These are phyloP conservation scores for Rutidosis leptorrhynchoides DNA, from an alignment of 129 eudicot species.

Conservation along the genomic window DNA sequence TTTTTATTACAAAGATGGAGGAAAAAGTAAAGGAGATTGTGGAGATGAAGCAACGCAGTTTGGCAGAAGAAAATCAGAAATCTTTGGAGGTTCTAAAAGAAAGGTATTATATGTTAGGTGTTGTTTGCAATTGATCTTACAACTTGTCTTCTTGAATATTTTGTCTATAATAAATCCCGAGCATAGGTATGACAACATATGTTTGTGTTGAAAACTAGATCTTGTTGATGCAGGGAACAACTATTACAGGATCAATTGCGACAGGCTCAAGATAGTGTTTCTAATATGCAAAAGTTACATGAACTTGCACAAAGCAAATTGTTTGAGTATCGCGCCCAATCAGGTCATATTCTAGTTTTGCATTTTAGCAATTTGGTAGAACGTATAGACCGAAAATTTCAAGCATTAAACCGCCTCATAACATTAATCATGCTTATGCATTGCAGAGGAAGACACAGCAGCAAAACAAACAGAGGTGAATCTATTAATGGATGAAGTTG, in stretches of 20 bases:
- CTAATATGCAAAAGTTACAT: constrained; percentile 89
- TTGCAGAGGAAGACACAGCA: constrained; percentile 90
- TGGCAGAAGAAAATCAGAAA: constrained; percentile 98
- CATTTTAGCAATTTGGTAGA: constrained; percentile 6
- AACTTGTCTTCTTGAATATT: constrained; percentile 4
- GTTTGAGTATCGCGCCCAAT: constrained; percentile 92
- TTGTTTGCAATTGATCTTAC: constrained; percentile 3
- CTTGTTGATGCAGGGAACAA: constrained; percentile 67
- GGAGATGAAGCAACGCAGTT: constrained; percentile 96
- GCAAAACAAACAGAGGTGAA: constrained; percentile 88
- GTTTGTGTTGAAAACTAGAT: not conserved
- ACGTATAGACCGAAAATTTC: not conserved
- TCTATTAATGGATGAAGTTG: constrained; percentile 96
- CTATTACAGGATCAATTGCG: constrained; percentile 91
- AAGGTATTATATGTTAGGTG: constrained; percentile 46
- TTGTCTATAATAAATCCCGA: constrained; percentile 1
- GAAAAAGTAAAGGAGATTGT: constrained; percentile 95
- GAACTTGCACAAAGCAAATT: constrained; percentile 98
- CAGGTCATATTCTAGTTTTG: constrained; percentile 47
- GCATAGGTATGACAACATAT: constrained; percentile 1
- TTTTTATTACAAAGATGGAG: constrained; percentile 62
- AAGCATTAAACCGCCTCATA: constrained; percentile 10
- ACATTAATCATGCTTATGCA: constrained; percentile 24
- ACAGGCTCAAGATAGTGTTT: constrained; percentile 94
- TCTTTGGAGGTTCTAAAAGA: constrained; percentile 84